A percentile compares a stretch with the other conserved stretches of the same genome.
Evolutionary conservation across 2,329 filamentous ascomycete genomes (phyloP).

Genomic region (Alternaria consortialis): DNA sequence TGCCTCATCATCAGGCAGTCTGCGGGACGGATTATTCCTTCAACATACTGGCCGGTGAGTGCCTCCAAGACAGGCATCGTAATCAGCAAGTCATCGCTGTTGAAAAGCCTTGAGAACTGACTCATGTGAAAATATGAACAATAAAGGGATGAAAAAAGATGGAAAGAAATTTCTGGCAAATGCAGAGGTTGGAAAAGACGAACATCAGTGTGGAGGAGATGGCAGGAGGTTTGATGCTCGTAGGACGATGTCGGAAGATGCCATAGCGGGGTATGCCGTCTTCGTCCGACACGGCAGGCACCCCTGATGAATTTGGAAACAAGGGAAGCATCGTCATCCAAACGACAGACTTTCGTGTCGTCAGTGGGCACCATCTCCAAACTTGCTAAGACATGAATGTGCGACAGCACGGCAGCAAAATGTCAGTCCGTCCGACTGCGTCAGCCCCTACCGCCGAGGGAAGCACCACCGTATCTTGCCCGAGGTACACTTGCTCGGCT

Average conservation of each 20-base stretch:
- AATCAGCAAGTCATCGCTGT: neutral
- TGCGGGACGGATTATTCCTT: neutral
- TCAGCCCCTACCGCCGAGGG: neutral
- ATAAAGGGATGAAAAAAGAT: neutral
- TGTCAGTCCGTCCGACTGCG: neutral
- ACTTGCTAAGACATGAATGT: neutral
- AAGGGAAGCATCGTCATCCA: neutral
- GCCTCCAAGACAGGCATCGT: neutral
- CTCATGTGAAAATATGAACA: neutral
- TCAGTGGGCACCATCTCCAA: neutral
- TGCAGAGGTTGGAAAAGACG: neutral
- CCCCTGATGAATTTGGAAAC: neutral
- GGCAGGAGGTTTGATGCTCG: neutral
- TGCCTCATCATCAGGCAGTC: neutral
- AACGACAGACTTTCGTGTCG: neutral
- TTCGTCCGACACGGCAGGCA: neutral
- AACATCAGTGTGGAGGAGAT: neutral
- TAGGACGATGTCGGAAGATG: neutral
- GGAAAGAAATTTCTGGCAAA: neutral
- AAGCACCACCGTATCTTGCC: neutral
- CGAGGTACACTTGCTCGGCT: neutral
- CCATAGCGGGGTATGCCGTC: neutral
- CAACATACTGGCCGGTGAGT: neutral
- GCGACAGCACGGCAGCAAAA: neutral
- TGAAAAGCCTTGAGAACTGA: neutral